Evolutionary conservation across 345 rosid species (phyloP).

Genomic region (Brassica napus): DNA sequence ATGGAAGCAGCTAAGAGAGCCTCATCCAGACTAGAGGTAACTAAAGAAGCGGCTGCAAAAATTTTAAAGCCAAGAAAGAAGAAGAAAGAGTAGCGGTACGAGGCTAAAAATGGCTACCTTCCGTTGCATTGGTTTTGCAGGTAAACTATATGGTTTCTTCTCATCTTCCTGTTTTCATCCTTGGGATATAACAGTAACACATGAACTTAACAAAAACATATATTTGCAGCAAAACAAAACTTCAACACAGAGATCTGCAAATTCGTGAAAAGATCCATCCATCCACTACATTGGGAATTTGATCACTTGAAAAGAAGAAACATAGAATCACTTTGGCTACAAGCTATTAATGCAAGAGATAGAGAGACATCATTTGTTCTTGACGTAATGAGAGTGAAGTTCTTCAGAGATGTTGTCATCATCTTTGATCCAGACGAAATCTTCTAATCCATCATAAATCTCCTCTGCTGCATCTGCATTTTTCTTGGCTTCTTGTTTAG

Average conservation of each 20-base stretch:
- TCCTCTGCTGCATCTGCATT: conserved; percentile 5
- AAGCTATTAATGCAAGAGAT: background rate
- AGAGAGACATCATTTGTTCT: conserved; percentile 10
- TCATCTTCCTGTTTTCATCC: background rate
- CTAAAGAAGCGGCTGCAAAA: conserved; percentile 62
- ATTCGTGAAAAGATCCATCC: conserved; percentile 8
- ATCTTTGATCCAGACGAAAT: conserved; percentile 39
- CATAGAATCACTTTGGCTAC: conserved; percentile 9
- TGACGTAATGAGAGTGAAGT: conserved; percentile 32
- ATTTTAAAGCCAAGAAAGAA: conserved; percentile 73
- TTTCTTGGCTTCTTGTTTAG: conserved; percentile 44
- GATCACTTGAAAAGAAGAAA: conserved; percentile 4
- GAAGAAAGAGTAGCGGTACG: conserved; percentile 73
- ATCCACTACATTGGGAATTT: conserved; percentile 4
- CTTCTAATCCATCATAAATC: conserved; percentile 41
- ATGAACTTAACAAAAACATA: conserved; percentile 4
- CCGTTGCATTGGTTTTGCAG: conserved; percentile 60
- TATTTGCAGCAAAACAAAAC: conserved; percentile 25
- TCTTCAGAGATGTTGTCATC: conserved; percentile 34
- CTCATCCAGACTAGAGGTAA: conserved; percentile 58
- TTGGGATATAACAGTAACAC: background rate
- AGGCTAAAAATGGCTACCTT: conserved; percentile 88
- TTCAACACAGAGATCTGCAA: conserved; percentile 8
- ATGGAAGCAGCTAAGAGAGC: conserved; percentile 51
- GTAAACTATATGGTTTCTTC: conserved; percentile 10